Evolutionary conservation across 805 yeast genomes (phyloP), one percentile per base, ranked within the genome.

Genomic region (Candida hungchunana): DNA sequence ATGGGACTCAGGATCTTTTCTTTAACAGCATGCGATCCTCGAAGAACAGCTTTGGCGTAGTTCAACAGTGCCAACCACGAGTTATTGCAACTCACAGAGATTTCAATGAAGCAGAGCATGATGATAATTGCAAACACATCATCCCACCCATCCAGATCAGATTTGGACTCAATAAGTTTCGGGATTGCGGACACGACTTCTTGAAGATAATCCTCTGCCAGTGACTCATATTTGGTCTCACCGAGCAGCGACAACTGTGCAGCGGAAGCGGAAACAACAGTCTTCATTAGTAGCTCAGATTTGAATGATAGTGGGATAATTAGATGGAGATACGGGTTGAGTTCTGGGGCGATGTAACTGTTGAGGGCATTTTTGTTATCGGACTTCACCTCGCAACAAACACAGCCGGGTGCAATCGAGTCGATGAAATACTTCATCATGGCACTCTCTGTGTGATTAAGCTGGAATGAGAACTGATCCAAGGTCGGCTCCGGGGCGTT

Each of bases 101-200:
- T 67, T 34, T 67, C 70, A 7, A 59, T 56, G 26, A 64, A 63
- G 34, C 70, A 66, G 3, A 67, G 47, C 62, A 65, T 57, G 10
- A 66, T 36, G 17, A 65, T 51, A 8, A 67, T 60, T 1, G 66
- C 66, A 27, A 66, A 51, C 7, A 64, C 59, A 26, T 63, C 69
- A 40, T 65, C 70, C 69, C 70, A 65, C 25, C 58, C 55, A 13
- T 50, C 49, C 3, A 52, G 39, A 1, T 41, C 44, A 6, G 14
- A 25, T 31, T 59, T 63, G 6, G 48, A 29, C 17, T 47, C 50
- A 7, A 66, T 62, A 7, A 58, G 34, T 17, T 43, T 38, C 1
- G 68, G 61, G 6, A 66, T 46, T 26, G 57, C 57, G 6, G 46
- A 36, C 4, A 64, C 39, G 4, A 62, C 63, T 13, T 53, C 48